Evolutionary conservation across 2,329 filamentous ascomycete species (phyloP).

Genomic region (Colletotrichum higginsianum): DNA sequence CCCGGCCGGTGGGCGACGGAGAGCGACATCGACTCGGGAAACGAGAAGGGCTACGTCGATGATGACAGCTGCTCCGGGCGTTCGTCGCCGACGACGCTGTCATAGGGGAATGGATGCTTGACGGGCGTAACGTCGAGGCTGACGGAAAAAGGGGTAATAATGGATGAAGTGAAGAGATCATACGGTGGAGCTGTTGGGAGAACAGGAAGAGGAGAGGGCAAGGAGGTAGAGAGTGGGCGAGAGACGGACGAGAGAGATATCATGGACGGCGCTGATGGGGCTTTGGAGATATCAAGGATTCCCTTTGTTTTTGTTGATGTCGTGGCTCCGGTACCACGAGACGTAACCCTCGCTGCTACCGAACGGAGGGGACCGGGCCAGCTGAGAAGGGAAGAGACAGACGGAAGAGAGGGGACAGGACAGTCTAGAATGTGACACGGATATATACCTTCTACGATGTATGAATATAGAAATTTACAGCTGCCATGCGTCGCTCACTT

Average conservation of each 20-base stretch:
- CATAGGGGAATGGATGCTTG: background rate
- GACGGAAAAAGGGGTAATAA: too few relatives aligned
- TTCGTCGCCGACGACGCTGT: conserved; percentile 35
- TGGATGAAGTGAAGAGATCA: background rate
- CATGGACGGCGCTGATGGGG: conserved; percentile 2
- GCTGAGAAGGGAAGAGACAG: background rate
- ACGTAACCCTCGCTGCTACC: conserved; percentile 1
- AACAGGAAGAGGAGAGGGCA: too few relatives aligned
- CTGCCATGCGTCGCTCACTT: conserved; percentile 9
- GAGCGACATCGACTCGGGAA: conserved; percentile 38
- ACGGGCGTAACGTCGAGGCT: background rate
- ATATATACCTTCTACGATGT: conserved; percentile 42
- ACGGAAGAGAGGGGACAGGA: background rate
- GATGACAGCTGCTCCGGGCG: conserved; percentile 38
- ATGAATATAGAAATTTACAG: conserved; percentile 39
- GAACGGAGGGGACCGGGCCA: background rate
- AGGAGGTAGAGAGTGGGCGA: background rate
- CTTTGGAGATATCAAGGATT: conserved; percentile 31
- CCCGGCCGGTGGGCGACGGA: conserved; percentile 41
- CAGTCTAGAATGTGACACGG: conserved; percentile 37
- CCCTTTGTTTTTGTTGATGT: conserved; percentile 5
- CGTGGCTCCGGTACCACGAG: background rate
- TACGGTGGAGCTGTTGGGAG: too few relatives aligned
- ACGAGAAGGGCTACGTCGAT: conserved; percentile 42
- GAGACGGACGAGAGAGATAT: background rate